Percentiles rank a stretch among this genome's conserved stretches.
phyloP scores from a whole-genome alignment of 257 asterid species.

The Plantago major region DNA sequence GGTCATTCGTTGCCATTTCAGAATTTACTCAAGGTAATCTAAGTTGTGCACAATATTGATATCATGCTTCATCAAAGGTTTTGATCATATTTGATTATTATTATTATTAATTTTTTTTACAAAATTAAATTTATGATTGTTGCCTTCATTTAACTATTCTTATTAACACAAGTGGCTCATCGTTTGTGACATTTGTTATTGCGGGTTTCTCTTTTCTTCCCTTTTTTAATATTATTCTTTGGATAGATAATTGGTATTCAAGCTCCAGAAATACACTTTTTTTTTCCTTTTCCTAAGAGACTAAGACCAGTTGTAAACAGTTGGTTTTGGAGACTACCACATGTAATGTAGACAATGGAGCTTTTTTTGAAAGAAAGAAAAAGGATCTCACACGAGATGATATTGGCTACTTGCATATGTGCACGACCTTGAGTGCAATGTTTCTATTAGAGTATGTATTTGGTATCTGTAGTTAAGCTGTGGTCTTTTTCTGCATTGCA shows the following conservation, averaged over 20 bases:
- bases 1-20: conserved; percentile 87
- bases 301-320: too few relatives aligned
- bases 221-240: background rate
- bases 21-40: conserved; percentile 72
- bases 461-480: background rate
- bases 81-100: too few relatives aligned
- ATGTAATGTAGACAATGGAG: too few relatives aligned
- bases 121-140: too few relatives aligned
- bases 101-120: too few relatives aligned
- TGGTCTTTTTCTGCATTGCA: background rate
- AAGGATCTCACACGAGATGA: too few relatives aligned
- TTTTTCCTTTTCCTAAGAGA: too few relatives aligned
- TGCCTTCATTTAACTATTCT: too few relatives aligned
- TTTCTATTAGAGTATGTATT: background rate
- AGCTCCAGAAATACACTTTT: background rate
- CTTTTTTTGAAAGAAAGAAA: too few relatives aligned
- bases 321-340: too few relatives aligned
- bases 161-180: background rate
- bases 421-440: too few relatives aligned
- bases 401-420: background rate
- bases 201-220: background rate
- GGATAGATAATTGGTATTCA: background rate
- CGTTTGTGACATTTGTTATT: background rate
- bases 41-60: background rate
- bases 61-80: too few relatives aligned